Evolutionary conservation across 768 basidiomycete genomes (phyloP), one percentile per base, ranked within the genome.

Genomic region (Lactarius sanguifluus): DNA sequence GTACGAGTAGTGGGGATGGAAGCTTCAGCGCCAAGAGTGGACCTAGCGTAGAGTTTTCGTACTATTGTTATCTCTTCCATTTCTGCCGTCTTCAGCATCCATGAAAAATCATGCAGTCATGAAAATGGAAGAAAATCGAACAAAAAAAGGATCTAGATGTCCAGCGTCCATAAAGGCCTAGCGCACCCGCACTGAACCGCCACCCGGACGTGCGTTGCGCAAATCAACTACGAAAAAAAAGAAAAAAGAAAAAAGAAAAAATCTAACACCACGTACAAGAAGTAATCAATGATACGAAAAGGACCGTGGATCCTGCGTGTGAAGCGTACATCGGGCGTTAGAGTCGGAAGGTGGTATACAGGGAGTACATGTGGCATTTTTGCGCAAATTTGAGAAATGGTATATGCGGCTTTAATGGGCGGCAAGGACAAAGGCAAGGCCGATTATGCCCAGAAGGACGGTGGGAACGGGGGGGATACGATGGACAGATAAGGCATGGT

Each of bases 371-470:
- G 23, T 45, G 54, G 65, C 41, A 36, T 62, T 5, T 12, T 41
- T 12, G 5, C 30, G 56, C 43, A 28, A 15, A 20, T 36, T 18
- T 59, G 28, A 20, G 30, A 30, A 41, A 38, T 2, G 18, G n/a
- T 18, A 13, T 30, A 40, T 20, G 18, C 43, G 20, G 47, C 9
- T 58, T 67, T 61, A 28, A 70, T 50, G 13, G 64, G 58, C 3
- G 61, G 54, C 4, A 70, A 36, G 23, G 40, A 36, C 16, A 38
- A 20, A 50, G 30, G 67, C 52, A 4, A 38, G 30, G 2, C 28
- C 58, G 38, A 67, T 62, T 28, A 50, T 45, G 32, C 67, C 47
- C 23, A 69, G 36, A 50, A 65, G 36, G 52, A 57, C 32, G 25
- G 54, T 59, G 12, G 23, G 38, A 8, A 57, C 30, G 18, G 54